Conservation (phyloP, 1,139 yeast species). For the Candida smagusa region DNA sequence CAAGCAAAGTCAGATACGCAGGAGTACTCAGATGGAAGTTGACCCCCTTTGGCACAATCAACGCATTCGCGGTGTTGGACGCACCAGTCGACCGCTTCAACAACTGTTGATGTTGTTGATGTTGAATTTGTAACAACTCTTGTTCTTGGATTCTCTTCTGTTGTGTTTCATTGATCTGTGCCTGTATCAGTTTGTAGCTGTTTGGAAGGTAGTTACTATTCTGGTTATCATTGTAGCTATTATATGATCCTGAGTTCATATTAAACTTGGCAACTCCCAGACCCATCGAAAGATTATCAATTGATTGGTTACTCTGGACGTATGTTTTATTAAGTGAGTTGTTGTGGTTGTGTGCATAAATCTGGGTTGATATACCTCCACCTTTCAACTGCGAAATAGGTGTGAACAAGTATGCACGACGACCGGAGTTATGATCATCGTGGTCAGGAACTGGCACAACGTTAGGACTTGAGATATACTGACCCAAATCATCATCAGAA, state of each 20-base stretch:
- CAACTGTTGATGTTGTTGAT: constrained; percentile 18
- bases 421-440: constrained; percentile 44
- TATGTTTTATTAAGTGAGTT: constrained; percentile 9
- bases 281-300: constrained; percentile 3
- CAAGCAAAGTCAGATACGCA: constrained; percentile 33
- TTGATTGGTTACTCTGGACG: background rate
- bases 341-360: constrained; percentile 20
- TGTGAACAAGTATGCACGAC: constrained; percentile 43
- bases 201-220: constrained; percentile 11
- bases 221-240: constrained; percentile 9
- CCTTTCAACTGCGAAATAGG: constrained; percentile 47
- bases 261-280: constrained; percentile 5
- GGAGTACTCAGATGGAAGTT: constrained; percentile 33
- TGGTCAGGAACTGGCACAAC: constrained; percentile 57
- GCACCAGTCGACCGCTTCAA: constrained; percentile 16
- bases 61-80: constrained; percentile 21
- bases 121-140: constrained; percentile 15
- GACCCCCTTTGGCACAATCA: constrained; percentile 17
- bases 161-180: constrained; percentile 16
- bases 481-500: constrained; percentile 76
- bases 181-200: constrained; percentile 16
- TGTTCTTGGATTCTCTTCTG: constrained; percentile 16
- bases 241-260: constrained; percentile 6
- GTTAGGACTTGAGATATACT: constrained; percentile 53
- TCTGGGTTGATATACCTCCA: constrained; percentile 28